Base-by-base conservation (phyloP, 2,329 filamentous ascomycete genomes). In the Gaeumannomyces sp. region DNA sequence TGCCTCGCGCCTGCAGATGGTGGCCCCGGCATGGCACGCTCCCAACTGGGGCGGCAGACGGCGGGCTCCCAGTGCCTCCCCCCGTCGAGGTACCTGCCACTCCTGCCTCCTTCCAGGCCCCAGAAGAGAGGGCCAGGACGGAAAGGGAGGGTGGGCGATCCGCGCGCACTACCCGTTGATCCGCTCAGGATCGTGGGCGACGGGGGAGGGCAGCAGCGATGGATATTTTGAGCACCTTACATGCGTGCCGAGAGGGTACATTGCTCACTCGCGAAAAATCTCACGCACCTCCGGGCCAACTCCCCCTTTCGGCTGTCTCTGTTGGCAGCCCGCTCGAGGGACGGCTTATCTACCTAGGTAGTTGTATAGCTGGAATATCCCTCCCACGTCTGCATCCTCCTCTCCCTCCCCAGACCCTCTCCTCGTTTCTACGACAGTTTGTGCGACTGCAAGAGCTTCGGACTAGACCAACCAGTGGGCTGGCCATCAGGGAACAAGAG, bases 141-240 rank as follows among this genome's bases (percentile, higher is more conserved):
- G 28, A 25, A 45, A 62, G 50, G 11, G 45, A 58, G 28, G 53
- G 25, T 19, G 29, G 33, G 53, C 22, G 45, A 53, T 22, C 45
- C 45, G 45, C 45, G 10, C 19, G 10, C 45, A 53, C 45, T n/a
- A 10, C 45, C 45, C 45, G 45, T 25, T 11, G 19, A 53, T 25
- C 45, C 38, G 38, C 19, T 25, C 22, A 53, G 45, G 19, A 53
- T 53, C 45, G 45, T 53, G 45, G 19, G 29, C 29, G 27, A 63
- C 29, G 57, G 62, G 25, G n/a, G 62, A 38, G 53, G 56, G 35
- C 50, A 63, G 62, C 31, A 57, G 62, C 35, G 31, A 33, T 56
- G 25, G 62, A 60, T 64, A 64, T 64, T 64, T 64, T 60, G 56
- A 29, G 57, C 62, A 59, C 56, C 62, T 64, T 60, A 59, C 62